Percentiles rank a stretch among this genome's conserved stretches.
Evolutionary conservation across 2,329 filamentous ascomycete species (phyloP).

Genomic region (Monosporascus cannonballus): DNA sequence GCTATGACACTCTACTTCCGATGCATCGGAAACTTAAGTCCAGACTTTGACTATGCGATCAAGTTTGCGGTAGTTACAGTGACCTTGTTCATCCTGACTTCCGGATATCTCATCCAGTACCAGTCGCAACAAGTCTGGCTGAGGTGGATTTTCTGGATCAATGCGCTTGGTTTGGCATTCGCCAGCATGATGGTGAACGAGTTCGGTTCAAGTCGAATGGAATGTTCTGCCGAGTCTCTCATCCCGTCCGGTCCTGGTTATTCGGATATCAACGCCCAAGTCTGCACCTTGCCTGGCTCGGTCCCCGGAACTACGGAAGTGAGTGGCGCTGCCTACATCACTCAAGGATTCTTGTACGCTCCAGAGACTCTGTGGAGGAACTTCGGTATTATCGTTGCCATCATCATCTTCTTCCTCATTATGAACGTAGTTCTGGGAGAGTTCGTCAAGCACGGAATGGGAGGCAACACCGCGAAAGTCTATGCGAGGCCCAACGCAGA

Average conservation of each 20-base stretch:
- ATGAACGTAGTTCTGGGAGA: constrained; percentile 77
- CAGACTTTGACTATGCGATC: constrained; percentile 80
- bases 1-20: constrained; percentile 75
- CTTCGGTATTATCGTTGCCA: constrained; percentile 70
- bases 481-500: constrained; percentile 67
- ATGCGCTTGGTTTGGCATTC: constrained; percentile 69
- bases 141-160: constrained; percentile 75
- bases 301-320: constrained; percentile 57
- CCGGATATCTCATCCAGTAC: constrained; percentile 80
- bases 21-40: constrained; percentile 67
- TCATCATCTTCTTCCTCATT: constrained; percentile 70
- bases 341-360: constrained; percentile 60
- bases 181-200: constrained; percentile 81
- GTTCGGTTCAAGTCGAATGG: constrained; percentile 63
- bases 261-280: constrained; percentile 64
- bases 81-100: constrained; percentile 74
- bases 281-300: constrained; percentile 74
- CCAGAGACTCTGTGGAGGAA: constrained; percentile 71
- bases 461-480: constrained; percentile 73
- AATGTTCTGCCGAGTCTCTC: constrained; percentile 61
- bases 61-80: constrained; percentile 76
- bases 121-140: constrained; percentile 69
- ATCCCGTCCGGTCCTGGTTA: constrained; percentile 69
- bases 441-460: constrained; percentile 69
- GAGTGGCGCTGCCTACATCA: constrained; percentile 63